Evolutionary conservation across 345 rosid genomes (phyloP), one percentile per base, ranked within the genome.

Genomic region (Bruguiera gymnorhiza): DNA sequence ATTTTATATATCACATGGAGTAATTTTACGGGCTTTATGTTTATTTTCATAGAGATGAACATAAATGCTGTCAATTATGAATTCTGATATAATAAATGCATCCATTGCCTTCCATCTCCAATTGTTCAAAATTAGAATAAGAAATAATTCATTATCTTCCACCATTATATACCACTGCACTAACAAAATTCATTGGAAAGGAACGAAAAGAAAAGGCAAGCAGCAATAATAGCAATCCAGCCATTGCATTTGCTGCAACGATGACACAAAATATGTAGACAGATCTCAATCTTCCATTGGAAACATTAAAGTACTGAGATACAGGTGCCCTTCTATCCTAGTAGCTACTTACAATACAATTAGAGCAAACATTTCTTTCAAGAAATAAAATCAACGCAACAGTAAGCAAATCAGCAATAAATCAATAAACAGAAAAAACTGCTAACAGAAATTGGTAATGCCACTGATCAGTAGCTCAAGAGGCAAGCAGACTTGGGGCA

Each of bases 401-500:
- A 26, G 32, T 34, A 31, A 20, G 18, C 55, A 2, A 24, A 46
- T 15, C 24, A 6, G 6, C 2, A 39, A 26, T 24, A 24, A 34
- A 43, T 16, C 29, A 59, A 9, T 39, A 18, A 16, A 62, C 59
- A 37, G 21, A 62, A 63, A 18, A 20, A 36, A 23, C 8, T 6
- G 58, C 53, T 36, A 24, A 70, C 13, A 66, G 37, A 70, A 31
- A 56, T 54, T 50, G 31, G 63, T 36, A 31, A 27, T 27, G 65
- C 63, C 27, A 61, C 18, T 0, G 19, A 62, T 37, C 65, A 72
- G 73, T 60, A 63, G 66, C 39, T 62, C 58, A 71, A 65, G 68
- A 68, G 39, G 67, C 62, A 50, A 63, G 65, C 55, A 27, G 67
- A 56, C 54, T 65, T 70, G 19, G 58, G 58, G 57, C 39, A 48